phyloP scores from a whole-genome alignment of 148 eudicot genomes.

The Diospyros kaki region DNA sequence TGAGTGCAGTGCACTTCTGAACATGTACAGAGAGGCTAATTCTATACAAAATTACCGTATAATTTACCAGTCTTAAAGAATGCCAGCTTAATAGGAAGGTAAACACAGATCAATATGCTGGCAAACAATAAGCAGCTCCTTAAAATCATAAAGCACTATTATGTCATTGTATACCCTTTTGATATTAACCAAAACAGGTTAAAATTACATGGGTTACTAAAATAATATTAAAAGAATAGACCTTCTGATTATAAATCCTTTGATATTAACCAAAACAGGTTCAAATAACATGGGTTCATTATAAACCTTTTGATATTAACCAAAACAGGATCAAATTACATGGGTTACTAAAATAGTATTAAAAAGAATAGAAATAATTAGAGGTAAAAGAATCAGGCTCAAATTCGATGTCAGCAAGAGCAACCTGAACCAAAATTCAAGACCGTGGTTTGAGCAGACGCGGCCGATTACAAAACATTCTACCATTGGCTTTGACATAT shows the following conservation, averaged over 20 bases:
- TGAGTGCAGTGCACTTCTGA: too few relatives aligned
- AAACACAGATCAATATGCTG: too few relatives aligned
- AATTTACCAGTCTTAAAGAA: too few relatives aligned
- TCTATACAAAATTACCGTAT: too few relatives aligned
- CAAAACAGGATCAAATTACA: neutral
- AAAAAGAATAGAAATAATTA: neutral
- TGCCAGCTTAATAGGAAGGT: too few relatives aligned
- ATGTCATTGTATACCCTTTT: neutral
- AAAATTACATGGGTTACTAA: slow-evolving; percentile 1
- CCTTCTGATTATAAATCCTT: neutral
- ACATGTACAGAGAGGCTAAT: too few relatives aligned
- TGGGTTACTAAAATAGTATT: neutral
- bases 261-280: neutral
- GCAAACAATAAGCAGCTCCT: too few relatives aligned
- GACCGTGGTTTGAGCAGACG: slow-evolving; percentile 62
- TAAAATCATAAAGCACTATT: too few relatives aligned
- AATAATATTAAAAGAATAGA: neutral
- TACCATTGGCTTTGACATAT: slow-evolving; percentile 68
- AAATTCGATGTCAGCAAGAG: neutral
- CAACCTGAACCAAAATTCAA: slow-evolving; percentile 17
- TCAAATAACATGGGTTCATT: neutral
- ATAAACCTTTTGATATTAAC: neutral
- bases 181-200: neutral
- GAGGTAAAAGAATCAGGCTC: neutral
- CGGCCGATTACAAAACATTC: slow-evolving; percentile 85